Percentiles rank a stretch among this genome's conserved stretches.
phyloP scores from a whole-genome alignment of 73 alveolate species.

The Symbiodinium natans region DNA sequence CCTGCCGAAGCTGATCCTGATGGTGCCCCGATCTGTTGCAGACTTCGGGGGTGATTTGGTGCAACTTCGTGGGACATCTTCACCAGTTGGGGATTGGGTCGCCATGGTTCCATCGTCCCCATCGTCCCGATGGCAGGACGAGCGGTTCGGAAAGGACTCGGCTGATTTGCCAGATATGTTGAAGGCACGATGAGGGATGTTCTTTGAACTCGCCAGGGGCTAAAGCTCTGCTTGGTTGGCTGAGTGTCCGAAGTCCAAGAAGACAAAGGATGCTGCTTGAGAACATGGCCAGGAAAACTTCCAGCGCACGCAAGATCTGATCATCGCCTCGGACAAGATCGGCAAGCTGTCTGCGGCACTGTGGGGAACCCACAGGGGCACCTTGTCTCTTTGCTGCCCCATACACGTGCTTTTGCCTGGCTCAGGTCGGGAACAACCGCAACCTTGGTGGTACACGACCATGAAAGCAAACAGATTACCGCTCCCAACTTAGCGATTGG shows the following conservation, averaged over 20 bases:
- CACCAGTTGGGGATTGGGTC: too few species aligned
- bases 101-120: too few species aligned
- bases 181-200: conserved; percentile 7
- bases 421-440: conserved; percentile 80
- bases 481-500: not conserved
- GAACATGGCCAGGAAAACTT: conserved; percentile 30
- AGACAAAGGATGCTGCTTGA: too few species aligned
- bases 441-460: conserved; percentile 68
- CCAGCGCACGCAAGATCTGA: conserved; percentile 6
- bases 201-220: too few species aligned
- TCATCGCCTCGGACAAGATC: not conserved
- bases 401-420: too few species aligned
- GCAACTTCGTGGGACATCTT: not conserved
- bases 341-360: not conserved
- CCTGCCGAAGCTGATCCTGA: conserved; percentile 50
- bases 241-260: too few species aligned
- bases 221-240: too few species aligned
- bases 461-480: conserved; percentile 19
- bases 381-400: too few species aligned
- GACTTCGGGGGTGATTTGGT: not conserved
- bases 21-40: not conserved
- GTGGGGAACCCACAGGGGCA: not conserved
- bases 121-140: conserved; percentile 12
- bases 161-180: not conserved
- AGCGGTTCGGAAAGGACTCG: conserved; percentile 54